Evolutionary conservation across 345 rosid genomes (phyloP).

Genomic region (Eutrema japonicum): DNA sequence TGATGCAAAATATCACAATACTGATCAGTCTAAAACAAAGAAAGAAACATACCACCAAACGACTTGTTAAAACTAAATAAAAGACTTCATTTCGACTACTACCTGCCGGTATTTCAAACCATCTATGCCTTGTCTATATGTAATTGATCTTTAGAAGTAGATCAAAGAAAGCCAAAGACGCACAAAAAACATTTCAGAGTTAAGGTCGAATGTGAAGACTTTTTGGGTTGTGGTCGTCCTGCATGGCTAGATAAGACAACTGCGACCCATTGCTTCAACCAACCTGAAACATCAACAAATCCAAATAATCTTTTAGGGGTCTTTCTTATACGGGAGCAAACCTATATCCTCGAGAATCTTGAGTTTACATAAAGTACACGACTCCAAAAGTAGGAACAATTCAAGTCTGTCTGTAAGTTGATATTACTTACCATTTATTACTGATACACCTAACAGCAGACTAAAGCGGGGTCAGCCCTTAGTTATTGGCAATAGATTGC

Average conservation of each 20-base stretch:
- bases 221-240: slow-evolving; percentile 14
- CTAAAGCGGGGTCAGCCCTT: slow-evolving; percentile 27
- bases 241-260: slow-evolving; percentile 34
- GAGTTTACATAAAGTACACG: slow-evolving; percentile 9
- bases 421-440: slow-evolving; percentile 54
- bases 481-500: slow-evolving; percentile 81
- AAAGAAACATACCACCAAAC: slow-evolving; percentile 18
- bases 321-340: neutral
- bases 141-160: slow-evolving; percentile 16
- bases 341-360: neutral
- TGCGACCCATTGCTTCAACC: slow-evolving; percentile 34
- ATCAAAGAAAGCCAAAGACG: slow-evolving; percentile 13
- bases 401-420: slow-evolving; percentile 13
- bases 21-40: slow-evolving; percentile 33
- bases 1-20: no score
- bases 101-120: slow-evolving; percentile 29
- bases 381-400: slow-evolving; percentile 20
- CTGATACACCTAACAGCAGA: slow-evolving; percentile 39
- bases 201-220: slow-evolving; percentile 22
- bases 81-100: slow-evolving; percentile 18
- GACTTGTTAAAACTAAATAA: slow-evolving; percentile 37
- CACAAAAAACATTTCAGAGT: slow-evolving; percentile 20
- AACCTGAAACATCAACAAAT: slow-evolving; percentile 35
- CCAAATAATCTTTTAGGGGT: neutral
- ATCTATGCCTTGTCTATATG: slow-evolving; percentile 35